phyloP scores from a whole-genome alignment of 164 flowering plant species.

The Annona squamosa region DNA sequence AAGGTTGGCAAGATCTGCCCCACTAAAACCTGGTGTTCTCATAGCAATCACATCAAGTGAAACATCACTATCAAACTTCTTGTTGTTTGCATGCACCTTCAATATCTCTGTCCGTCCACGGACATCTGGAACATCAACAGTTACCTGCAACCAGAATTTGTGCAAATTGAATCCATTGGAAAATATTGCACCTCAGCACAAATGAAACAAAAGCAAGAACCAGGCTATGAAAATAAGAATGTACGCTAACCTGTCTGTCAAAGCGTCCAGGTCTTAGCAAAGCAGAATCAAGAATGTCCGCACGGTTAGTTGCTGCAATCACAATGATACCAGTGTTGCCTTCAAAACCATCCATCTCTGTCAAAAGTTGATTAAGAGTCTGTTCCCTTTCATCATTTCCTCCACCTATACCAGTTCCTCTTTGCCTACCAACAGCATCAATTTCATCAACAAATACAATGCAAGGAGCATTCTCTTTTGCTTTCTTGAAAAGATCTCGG shows the following conservation, averaged over 20 bases:
- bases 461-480: slow-evolving; percentile 94
- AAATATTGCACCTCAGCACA: not conserved
- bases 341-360: slow-evolving; percentile 95
- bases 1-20: slow-evolving; percentile 92
- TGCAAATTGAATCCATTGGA: not conserved
- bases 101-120: slow-evolving; percentile 86
- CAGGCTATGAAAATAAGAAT: not conserved
- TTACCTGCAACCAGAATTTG: slow-evolving; percentile 39
- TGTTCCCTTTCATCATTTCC: slow-evolving; percentile 96
- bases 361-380: slow-evolving; percentile 85
- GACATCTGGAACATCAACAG: slow-evolving; percentile 83
- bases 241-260: slow-evolving; percentile 67
- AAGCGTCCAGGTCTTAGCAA: slow-evolving; percentile 81
- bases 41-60: slow-evolving; percentile 88
- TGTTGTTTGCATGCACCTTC: slow-evolving; percentile 79
- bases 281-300: slow-evolving; percentile 89
- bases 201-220: not conserved
- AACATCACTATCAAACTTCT: slow-evolving; percentile 75
- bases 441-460: slow-evolving; percentile 95
- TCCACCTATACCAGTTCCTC: slow-evolving; percentile 91
- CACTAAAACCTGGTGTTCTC: slow-evolving; percentile 96
- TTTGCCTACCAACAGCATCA: slow-evolving; percentile 92
- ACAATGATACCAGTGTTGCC: slow-evolving; percentile 90
- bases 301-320: slow-evolving; percentile 87
- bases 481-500: slow-evolving; percentile 94